These are phyloP conservation scores for Saccharomyces hybrid DNA, from an alignment of 1,139 yeast species.

Conservation along the genomic window DNA sequence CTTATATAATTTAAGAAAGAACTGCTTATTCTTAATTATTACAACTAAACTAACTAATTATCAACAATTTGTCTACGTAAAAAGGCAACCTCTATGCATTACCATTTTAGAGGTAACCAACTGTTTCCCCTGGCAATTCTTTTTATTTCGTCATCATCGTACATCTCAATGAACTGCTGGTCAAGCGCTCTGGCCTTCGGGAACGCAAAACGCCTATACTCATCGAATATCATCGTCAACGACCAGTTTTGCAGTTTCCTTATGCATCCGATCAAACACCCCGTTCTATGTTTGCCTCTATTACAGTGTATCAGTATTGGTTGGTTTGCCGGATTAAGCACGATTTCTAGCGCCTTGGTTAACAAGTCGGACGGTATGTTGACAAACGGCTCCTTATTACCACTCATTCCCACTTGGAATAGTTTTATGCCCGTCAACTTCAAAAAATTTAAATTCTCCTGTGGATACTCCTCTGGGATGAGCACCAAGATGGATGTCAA, in stretches of 20 bases:
- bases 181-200: conserved; percentile 94
- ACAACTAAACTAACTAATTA: too few species aligned
- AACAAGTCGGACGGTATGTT: conserved; percentile 70
- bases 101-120: conserved; percentile 69
- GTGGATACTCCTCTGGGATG: conserved; percentile 88
- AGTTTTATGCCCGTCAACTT: conserved; percentile 53
- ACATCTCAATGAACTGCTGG: conserved; percentile 88
- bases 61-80: background rate
- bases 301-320: conserved; percentile 92
- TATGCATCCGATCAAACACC: conserved; percentile 88
- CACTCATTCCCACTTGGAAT: conserved; percentile 88
- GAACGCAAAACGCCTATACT: conserved; percentile 84
- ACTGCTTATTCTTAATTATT: too few species aligned
- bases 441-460: conserved; percentile 59
- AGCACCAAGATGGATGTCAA: conserved; percentile 73
- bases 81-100: conserved; percentile 4
- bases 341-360: conserved; percentile 73
- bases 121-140: conserved; percentile 43
- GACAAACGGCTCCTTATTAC: conserved; percentile 92
- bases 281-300: conserved; percentile 93
- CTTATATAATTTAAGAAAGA: too few species aligned
- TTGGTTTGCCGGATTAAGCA: conserved; percentile 75
- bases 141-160: conserved; percentile 56
- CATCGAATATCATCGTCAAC: conserved; percentile 85
- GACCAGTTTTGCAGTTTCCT: conserved; percentile 89